A percentile compares a stretch with the other conserved stretches of the same genome.
Conservation (phyloP, 2,329 filamentous ascomycete species). For the Paecilomyces variotii region DNA sequence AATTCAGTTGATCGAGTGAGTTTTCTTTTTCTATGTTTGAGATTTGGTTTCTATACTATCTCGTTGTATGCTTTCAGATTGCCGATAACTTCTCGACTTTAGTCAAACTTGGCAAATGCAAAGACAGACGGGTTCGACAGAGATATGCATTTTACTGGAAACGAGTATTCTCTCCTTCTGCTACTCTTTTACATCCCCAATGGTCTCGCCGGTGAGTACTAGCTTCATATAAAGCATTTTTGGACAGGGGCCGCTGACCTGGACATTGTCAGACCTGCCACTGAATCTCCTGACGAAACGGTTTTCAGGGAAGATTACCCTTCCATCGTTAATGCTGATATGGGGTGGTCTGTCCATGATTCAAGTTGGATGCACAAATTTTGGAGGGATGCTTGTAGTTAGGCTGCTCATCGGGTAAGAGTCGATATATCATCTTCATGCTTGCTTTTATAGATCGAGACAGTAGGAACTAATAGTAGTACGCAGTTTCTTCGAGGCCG, state of each 20-base stretch:
- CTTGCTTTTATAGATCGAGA: not conserved
- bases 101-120: conserved; percentile 13
- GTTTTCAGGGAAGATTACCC: conserved; percentile 3
- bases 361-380: conserved; percentile 4
- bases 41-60: not conserved
- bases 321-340: conserved; percentile 6
- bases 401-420: conserved; percentile 13
- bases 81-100: not conserved
- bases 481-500: not conserved
- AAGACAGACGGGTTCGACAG: conserved; percentile 43
- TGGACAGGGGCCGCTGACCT: not conserved
- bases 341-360: conserved; percentile 17
- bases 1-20: conserved; percentile 1
- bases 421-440: not conserved
- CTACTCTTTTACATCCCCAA: conserved; percentile 46
- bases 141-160: conserved; percentile 23
- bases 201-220: conserved; percentile 27
- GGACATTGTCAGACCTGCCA: conserved; percentile 32
- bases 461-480: not conserved
- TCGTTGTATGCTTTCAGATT: not conserved
- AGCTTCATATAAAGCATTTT: not conserved
- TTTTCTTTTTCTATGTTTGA: not conserved
- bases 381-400: conserved; percentile 5
- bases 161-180: conserved; percentile 27
- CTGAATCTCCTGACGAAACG: conserved; percentile 23